Base-by-base conservation (phyloP, 257 asterid species). In the Plantago ovata region DNA sequence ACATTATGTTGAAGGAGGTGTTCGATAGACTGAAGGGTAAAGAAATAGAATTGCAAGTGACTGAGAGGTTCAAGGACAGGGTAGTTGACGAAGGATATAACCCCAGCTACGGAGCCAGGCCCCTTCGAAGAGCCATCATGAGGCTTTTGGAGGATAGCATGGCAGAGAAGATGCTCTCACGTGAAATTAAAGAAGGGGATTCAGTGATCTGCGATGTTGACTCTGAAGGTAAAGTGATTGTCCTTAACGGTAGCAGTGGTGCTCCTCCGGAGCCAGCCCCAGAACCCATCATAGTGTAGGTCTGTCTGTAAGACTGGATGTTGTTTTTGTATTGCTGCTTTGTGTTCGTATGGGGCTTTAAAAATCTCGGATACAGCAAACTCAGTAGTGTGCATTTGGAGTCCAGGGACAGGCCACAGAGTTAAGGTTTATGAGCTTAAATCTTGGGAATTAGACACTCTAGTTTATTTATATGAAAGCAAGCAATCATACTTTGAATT, bases 81-180 rank as follows among this genome's bases (percentile, higher is more conserved):
- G 79, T 90, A 46, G 84, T 90, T 10, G 81, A 73, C 0, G 96
- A 90, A 69, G 85, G 89, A 10, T 83, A 78, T 40, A 73, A 82
- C 64, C 86, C 87, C 13, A 84, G 84, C 65, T 86, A 82, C 7
- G 96, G 98, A 8, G 96, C 98, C 3, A 73, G 98, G 60, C 96
- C 98, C 2, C 67, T 90, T 13, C 72, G 90, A 56, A 68, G 96
- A 63, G 95, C 98, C 12, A 90, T 90, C 14, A 87, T 82, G 84
- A 84, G 90, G 61, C 78, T 81, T 6, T 50, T 90, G 72, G 94
- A 86, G 75, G 95, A 90, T 39, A 75, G 81, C 72, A 82, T 90
- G 96, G 96, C 96, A 0, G 95, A 90, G 80, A 81, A 72, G 72
- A 77, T 87, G 79, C 83, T 87, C 13, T 79, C 84, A 0, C 73